Evolutionary conservation across 306 rosid genomes (phyloP), one percentile per base, ranked within the genome.

Genomic region (Cotoneaster glaucophyllus): DNA sequence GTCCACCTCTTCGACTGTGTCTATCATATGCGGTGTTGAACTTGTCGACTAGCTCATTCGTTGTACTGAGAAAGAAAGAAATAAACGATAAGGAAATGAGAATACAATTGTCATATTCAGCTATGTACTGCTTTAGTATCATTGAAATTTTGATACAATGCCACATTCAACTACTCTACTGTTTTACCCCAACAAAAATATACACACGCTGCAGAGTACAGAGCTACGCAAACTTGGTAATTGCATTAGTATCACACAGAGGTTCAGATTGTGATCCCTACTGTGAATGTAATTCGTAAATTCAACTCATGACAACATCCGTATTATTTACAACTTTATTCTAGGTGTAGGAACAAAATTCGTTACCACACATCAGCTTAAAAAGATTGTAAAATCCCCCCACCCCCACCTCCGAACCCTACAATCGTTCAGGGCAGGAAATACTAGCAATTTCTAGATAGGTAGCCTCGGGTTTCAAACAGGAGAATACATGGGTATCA

Each of bases 1-100:
- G 84, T 62, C 99, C 98, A 58, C 97, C 98, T 77, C 99, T 87
- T 84, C 97, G 88, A 84, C 85, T 89, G 81, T 90, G 97, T 83
- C 99, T 87, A 81, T 95, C 99, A 21, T 90, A 92, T 14, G 99
- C 97, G n/a, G 86, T 90, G 87, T 83, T 83, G 83, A 83, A 79
- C 80, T 93, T 93, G 90, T 88, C 96, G 45, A 87, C 93, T 78
- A 93, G 86, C 29, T 90, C 88, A 12, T 85, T 85, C 82, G 82
- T 85, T 64, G 83, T 25, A 64, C 86, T 85, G 86, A 3, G 28
- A 22, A 52, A 9, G 25, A 2, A 37, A 62, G 39, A 52, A 59
- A 25, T 25, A 1, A 28, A 24, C 34, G 31, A 21, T 3, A 2
- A 43, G 29, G 64, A 58, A 34, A 26, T 26, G 3, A 25, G 26